Evolutionary conservation across 2,329 filamentous ascomycete genomes (phyloP).

Genomic region (Alternaria rosae): DNA sequence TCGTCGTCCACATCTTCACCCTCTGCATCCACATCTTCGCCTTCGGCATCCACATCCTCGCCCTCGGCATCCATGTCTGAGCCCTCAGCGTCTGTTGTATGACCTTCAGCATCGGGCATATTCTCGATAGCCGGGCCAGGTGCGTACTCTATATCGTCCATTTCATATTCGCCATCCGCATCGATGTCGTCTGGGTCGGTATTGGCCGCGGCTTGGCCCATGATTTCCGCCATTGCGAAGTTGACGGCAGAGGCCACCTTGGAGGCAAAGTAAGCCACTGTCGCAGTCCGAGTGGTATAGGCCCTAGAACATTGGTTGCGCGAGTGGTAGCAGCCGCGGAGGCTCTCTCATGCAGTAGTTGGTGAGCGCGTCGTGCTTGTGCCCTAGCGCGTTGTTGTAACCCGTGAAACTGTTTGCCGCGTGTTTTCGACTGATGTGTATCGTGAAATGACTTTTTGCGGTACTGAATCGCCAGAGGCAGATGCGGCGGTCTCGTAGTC

Average conservation of each 20-base stretch:
- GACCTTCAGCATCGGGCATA: constrained; percentile 36
- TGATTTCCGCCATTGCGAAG: constrained; percentile 53
- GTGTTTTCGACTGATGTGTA: constrained; percentile 11
- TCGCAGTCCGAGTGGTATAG: constrained; percentile 29
- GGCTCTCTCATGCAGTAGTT: constrained; percentile 38
- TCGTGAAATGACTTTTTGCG: constrained; percentile 9
- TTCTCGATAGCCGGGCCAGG: constrained; percentile 26
- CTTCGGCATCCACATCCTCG: constrained; percentile 56
- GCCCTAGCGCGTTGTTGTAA: constrained; percentile 37
- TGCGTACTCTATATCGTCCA: constrained; percentile 46
- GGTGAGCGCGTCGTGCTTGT: constrained; percentile 35
- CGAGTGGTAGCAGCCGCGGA: constrained; percentile 25
- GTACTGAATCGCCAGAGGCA: constrained; percentile 5
- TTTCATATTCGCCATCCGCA: constrained; percentile 50
- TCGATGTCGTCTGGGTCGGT: constrained; percentile 46
- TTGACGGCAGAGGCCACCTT: constrained; percentile 52
- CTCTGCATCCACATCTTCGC: constrained; percentile 54
- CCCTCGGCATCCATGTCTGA: constrained; percentile 58
- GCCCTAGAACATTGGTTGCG: constrained; percentile 36
- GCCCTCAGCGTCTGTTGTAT: constrained; percentile 50
- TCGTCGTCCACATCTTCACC: constrained; percentile 60
- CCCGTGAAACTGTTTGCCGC: constrained; percentile 6
- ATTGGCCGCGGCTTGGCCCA: constrained; percentile 45
- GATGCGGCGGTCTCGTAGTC: constrained; percentile 32
- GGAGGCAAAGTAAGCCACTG: constrained; percentile 46